Evolutionary conservation across 371 early-diverging fungal species (phyloP), one percentile per base, ranked within the genome.

Genomic region (Quaeritorhiza haematococci): DNA sequence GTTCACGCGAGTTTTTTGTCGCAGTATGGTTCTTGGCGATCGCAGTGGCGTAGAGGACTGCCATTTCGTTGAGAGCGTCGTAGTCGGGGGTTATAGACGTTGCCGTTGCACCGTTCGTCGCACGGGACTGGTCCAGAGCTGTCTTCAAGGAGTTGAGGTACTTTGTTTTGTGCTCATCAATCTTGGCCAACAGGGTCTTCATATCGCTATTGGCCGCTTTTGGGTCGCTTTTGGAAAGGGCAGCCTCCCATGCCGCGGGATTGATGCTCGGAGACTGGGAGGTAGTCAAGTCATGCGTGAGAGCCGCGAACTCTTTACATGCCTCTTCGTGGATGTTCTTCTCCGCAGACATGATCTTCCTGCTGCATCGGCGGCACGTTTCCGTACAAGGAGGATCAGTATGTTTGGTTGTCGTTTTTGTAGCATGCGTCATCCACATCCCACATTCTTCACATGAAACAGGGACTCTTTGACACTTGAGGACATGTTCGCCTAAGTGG

Each of bases 351-450:
- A 55, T 8, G 3, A 67, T 53, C 48, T 54, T 62, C 15, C 19
- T 27, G 23, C 55, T 48, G 34, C 67, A 71, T 15, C n/a, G 33
- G n/a, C 15, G 33, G 44, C 67, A 71, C 7, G 23, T 28, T n/a
- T 7, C 33, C 24, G 49, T 58, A 49, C 69, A 65, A 10, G 58
- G 21, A n/a, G n/a, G n/a, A n/a, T n/a, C n/a, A n/a, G n/a, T n/a
- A n/a, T n/a, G n/a, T n/a, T n/a, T n/a, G n/a, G n/a, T n/a, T n/a
- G n/a, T n/a, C n/a, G n/a, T n/a, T n/a, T n/a, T n/a, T n/a, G n/a
- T n/a, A n/a, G n/a, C n/a, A n/a, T n/a, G n/a, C n/a, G n/a, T n/a
- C n/a, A n/a, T n/a, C n/a, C 23, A 41, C 2, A 49, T 27, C 38
- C 26, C 50, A n/a, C 60, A 60, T 51, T 65, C 60, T 1, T 8